Conservation (phyloP, 2,329 filamentous ascomycete species). For the Exophiala mesophila region DNA sequence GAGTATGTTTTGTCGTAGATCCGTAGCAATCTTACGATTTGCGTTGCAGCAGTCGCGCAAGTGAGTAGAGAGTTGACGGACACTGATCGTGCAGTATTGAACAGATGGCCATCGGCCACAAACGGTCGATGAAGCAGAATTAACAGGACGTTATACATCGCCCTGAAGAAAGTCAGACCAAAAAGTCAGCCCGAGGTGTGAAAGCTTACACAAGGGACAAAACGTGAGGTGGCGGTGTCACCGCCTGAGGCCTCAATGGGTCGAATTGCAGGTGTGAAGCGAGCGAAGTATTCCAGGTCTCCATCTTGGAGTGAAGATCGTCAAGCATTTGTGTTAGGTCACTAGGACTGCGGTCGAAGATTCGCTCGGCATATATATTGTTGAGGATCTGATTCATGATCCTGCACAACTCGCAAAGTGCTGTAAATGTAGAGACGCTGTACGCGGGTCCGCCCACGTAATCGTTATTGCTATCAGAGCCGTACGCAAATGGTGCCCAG, state of each 20-base stretch:
- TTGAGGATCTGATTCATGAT: constrained; percentile 38
- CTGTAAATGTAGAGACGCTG: constrained; percentile 36
- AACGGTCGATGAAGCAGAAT: constrained; percentile 46
- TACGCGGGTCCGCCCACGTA: constrained; percentile 13
- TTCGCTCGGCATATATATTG: constrained; percentile 28
- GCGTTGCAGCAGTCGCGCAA: constrained; percentile 5
- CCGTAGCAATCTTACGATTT: constrained; percentile 1
- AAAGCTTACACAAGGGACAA: constrained; percentile 26
- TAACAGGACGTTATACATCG: constrained; percentile 39
- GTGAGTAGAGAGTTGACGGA: constrained; percentile 1
- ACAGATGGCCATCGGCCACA: constrained; percentile 31
- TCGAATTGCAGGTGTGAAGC: constrained; percentile 5
- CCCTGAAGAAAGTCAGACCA: constrained; percentile 22
- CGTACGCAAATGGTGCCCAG: constrained; percentile 45
- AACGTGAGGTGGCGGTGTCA: constrained; percentile 1
- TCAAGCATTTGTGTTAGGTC: neutral
- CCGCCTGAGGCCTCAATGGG: neutral
- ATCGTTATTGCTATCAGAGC: neutral
- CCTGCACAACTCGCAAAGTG: constrained; percentile 33
- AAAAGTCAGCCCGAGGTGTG: constrained; percentile 22
- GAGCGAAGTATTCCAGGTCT: constrained; percentile 1
- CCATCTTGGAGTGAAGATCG: neutral
- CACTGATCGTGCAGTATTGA: neutral
- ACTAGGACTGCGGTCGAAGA: neutral
- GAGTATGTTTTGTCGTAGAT: constrained; percentile 1